phyloP scores from a whole-genome alignment of 208 protist species.

The Leishmania arabica region DNA sequence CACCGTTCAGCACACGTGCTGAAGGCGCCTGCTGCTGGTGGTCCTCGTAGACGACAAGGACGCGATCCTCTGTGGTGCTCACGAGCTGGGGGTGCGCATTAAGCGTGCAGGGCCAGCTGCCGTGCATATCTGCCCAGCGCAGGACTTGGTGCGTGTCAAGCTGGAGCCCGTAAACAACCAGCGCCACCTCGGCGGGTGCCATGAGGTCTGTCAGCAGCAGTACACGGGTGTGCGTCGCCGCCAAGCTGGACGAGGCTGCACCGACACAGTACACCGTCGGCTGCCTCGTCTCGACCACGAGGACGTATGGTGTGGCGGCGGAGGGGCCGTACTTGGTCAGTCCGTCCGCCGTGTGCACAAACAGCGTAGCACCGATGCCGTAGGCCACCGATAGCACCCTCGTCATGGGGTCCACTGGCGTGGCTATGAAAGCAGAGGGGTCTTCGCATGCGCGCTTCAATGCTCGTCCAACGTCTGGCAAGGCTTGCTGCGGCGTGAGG shows the following conservation, averaged over 20 bases:
- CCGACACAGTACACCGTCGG: constrained; percentile 51
- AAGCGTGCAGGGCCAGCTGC: constrained; percentile 35
- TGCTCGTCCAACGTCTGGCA: constrained; percentile 58
- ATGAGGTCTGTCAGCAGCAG: constrained; percentile 83
- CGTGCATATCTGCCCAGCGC: constrained; percentile 44
- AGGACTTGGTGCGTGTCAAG: constrained; percentile 60
- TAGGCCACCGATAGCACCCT: constrained; percentile 69
- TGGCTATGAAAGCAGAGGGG: constrained; percentile 50
- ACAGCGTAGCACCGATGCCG: constrained; percentile 42
- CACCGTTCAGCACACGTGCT: constrained; percentile 21
- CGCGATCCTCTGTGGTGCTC: constrained; percentile 46
- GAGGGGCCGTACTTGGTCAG: constrained; percentile 60
- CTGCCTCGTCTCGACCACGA: constrained; percentile 52
- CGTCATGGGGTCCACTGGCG: constrained; percentile 35
- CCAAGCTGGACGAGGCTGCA: constrained; percentile 68
- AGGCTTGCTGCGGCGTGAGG: constrained; percentile 44
- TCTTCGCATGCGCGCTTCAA: constrained; percentile 60
- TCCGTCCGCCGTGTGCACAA: constrained; percentile 65
- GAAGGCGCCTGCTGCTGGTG: constrained; percentile 9
- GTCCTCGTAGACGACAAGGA: constrained; percentile 56
- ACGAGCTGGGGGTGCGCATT: constrained; percentile 37
- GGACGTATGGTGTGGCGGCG: constrained; percentile 34
- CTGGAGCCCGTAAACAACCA: constrained; percentile 61
- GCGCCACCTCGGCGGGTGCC: constrained; percentile 46
- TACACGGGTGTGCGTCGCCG: constrained; percentile 45